Percentiles rank a stretch among this genome's conserved stretches.
phyloP scores from a whole-genome alignment of 2,329 filamentous ascomycete species.

The Ceratocystis cubensis region DNA sequence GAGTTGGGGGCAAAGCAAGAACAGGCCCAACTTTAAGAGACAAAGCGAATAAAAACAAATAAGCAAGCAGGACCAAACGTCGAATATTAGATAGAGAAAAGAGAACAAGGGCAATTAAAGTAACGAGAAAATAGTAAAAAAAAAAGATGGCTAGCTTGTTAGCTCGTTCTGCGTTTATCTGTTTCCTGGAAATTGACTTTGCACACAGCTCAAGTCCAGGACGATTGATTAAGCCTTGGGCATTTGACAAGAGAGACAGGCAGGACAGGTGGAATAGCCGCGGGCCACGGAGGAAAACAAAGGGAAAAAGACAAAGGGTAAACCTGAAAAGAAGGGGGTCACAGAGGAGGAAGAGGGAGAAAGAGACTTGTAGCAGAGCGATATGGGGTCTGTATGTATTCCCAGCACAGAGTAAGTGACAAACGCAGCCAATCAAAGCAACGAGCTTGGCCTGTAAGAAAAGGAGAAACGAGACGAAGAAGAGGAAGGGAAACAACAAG shows the following conservation, averaged over 20 bases:
- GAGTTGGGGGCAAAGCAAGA: neutral
- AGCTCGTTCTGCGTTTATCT: neutral
- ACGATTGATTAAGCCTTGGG: neutral
- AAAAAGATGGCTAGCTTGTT: neutral
- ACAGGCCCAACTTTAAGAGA: neutral
- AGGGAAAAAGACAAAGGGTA: neutral
- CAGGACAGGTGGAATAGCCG: neutral
- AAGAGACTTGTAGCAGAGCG: neutral
- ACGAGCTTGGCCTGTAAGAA: neutral
- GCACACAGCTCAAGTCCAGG: neutral
- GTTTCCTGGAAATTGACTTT: neutral
- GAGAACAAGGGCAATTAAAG: neutral
- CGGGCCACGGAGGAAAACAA: neutral
- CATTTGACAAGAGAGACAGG: constrained; percentile 1
- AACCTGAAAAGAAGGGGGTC: neutral
- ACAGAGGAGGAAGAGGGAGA: constrained; percentile 11
- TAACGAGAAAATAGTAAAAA: constrained; percentile 1
- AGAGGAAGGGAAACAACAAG: neutral
- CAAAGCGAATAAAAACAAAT: neutral
- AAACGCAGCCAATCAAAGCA: constrained; percentile 1
- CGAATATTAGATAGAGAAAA: neutral
- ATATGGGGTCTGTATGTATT: neutral
- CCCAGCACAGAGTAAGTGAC: neutral
- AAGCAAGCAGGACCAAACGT: neutral
- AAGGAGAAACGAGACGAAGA: constrained; percentile 9